Conservation (phyloP, 176 grass and related monocot genomes). For the Carex myosuroides region DNA sequence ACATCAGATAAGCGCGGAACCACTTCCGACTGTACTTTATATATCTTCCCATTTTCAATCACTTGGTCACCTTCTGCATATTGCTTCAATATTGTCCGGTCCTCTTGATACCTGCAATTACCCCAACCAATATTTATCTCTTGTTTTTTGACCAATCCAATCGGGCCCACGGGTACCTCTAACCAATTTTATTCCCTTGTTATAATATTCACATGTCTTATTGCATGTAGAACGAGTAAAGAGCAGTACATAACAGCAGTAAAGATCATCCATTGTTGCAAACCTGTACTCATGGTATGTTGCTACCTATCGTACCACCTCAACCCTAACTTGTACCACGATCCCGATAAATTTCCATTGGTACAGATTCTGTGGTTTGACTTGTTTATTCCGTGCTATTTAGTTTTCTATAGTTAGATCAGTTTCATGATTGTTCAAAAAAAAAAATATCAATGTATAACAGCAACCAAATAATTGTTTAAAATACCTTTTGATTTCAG, state of each 20-base stretch:
- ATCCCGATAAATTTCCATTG: not conserved
- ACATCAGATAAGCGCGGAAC: slow-evolving; percentile 82
- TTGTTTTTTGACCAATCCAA: not conserved
- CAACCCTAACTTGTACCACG: not conserved
- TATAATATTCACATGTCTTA: not conserved
- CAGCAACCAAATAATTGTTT: not conserved
- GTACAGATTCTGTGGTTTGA: not conserved
- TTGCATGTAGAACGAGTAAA: not conserved
- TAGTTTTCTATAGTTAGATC: not conserved
- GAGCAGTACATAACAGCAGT: not conserved
- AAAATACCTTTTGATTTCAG: slow-evolving; percentile 71
- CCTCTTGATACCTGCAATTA: slow-evolving; percentile 61
- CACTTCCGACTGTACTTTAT: slow-evolving; percentile 84
- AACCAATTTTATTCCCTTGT: not conserved
- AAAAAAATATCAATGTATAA: not conserved
- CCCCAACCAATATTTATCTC: not conserved
- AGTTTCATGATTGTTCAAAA: not conserved
- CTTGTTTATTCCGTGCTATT: not conserved
- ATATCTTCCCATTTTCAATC: slow-evolving; percentile 75
- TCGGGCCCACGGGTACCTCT: not conserved
- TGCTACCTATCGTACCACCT: not conserved
- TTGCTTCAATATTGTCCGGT: slow-evolving; percentile 82
- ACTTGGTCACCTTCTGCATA: slow-evolving; percentile 89
- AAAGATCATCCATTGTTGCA: not conserved
- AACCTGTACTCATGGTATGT: not conserved